A percentile compares a stretch with the other conserved stretches of the same genome.
Conservation (phyloP, 2,329 filamentous ascomycete species). For the Fusarium sp. region DNA sequence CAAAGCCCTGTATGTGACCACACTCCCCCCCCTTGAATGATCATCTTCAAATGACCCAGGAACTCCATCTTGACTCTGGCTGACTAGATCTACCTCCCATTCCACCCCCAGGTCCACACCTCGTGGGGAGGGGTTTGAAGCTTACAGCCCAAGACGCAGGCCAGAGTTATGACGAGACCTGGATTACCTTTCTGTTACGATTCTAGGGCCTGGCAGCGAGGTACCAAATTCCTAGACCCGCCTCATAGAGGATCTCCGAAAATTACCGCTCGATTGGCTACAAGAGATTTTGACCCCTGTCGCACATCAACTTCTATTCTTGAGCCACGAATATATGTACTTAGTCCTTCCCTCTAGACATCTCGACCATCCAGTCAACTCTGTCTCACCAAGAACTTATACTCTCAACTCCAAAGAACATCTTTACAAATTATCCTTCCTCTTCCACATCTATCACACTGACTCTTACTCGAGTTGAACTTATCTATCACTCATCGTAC, state of each 20-base stretch:
- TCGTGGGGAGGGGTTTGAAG: slow-evolving; percentile 44
- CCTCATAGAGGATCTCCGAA: slow-evolving; percentile 50
- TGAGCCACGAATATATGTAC: slow-evolving; percentile 49
- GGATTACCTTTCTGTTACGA: slow-evolving; percentile 46
- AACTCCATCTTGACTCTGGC: slow-evolving; percentile 43
- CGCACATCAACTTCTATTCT: slow-evolving; percentile 47
- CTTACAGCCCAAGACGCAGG: slow-evolving; percentile 38
- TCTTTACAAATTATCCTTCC: slow-evolving; percentile 34
- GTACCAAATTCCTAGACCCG: slow-evolving; percentile 39
- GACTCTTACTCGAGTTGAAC: slow-evolving; percentile 15
- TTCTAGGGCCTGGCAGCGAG: slow-evolving; percentile 45
- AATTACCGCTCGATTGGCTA: slow-evolving; percentile 53
- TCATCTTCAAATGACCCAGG: slow-evolving; percentile 46
- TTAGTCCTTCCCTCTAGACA: slow-evolving; percentile 47
- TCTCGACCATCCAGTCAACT: slow-evolving; percentile 40
- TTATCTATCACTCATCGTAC: slow-evolving; percentile 27
- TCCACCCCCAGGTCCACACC: slow-evolving; percentile 37
- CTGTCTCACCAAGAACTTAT: slow-evolving; percentile 44
- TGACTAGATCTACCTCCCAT: slow-evolving; percentile 37
- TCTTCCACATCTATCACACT: slow-evolving; percentile 38
- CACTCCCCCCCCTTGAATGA: slow-evolving; percentile 46
- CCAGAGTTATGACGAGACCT: slow-evolving; percentile 49
- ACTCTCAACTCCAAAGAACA: slow-evolving; percentile 34
- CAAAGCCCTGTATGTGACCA: slow-evolving; percentile 41
- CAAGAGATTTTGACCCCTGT: slow-evolving; percentile 49